phyloP scores from a whole-genome alignment of 768 basidiomycete genomes.

The Rhodotorula diobovata region DNA sequence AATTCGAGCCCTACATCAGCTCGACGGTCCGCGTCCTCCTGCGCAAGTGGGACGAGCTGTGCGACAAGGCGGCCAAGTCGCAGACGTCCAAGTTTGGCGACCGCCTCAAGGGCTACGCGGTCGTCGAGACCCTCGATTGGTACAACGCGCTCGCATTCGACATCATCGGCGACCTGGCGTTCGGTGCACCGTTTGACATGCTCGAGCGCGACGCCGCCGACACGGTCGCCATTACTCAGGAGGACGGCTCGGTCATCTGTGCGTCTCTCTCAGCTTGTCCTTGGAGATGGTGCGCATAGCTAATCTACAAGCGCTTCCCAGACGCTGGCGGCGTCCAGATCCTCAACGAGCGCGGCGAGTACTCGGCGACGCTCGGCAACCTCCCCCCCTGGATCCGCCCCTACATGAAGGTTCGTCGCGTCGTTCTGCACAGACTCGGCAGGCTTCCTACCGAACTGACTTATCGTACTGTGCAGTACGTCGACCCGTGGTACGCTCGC shows the following conservation, averaged over 20 bases:
- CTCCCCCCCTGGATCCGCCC: slow-evolving; percentile 63
- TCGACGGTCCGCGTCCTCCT: slow-evolving; percentile 52
- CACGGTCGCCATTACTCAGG: slow-evolving; percentile 39
- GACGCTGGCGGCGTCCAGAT: slow-evolving; percentile 66
- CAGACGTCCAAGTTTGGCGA: slow-evolving; percentile 52
- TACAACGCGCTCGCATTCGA: slow-evolving; percentile 53
- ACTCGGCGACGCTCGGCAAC: slow-evolving; percentile 74
- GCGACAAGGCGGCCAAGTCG: slow-evolving; percentile 48
- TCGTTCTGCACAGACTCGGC: background rate
- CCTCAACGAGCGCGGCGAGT: slow-evolving; percentile 82
- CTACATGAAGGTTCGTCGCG: slow-evolving; percentile 34
- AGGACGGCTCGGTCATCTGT: slow-evolving; percentile 51
- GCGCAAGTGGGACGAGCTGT: slow-evolving; percentile 68
- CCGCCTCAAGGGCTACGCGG: slow-evolving; percentile 36
- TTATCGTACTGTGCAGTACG: background rate
- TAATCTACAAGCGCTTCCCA: background rate
- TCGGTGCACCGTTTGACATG: slow-evolving; percentile 87
- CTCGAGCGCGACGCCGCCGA: slow-evolving; percentile 64
- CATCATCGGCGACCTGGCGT: slow-evolving; percentile 65
- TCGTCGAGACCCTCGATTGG: slow-evolving; percentile 59
- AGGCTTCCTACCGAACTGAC: background rate
- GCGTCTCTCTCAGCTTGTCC: background rate
- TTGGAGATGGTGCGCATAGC: background rate
- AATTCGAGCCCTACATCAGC: slow-evolving; percentile 76
- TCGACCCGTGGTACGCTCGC: slow-evolving; percentile 59